Conservation (phyloP, 2,329 filamentous ascomycete genomes). For the Byssochlamys sp. region DNA sequence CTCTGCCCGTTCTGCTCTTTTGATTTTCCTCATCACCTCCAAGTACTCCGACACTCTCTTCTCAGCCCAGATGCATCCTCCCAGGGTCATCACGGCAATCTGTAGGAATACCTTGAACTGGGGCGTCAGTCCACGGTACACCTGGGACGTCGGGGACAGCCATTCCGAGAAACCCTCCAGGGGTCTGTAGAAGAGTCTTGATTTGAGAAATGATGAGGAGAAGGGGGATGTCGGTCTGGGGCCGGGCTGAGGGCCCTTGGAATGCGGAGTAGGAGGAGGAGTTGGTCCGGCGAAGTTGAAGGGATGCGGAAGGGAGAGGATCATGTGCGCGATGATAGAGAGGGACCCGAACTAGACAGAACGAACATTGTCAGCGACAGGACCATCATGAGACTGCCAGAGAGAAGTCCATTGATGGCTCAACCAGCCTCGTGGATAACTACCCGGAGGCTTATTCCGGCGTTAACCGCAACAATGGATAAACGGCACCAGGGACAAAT, state of each 20-base stretch:
- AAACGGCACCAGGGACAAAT: background rate
- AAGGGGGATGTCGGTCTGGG: constrained; percentile 14
- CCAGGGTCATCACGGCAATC: constrained; percentile 38
- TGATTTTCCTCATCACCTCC: constrained; percentile 30
- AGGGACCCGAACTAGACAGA: constrained; percentile 33
- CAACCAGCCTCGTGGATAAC: background rate
- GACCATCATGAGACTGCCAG: background rate
- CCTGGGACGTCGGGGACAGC: constrained; percentile 31
- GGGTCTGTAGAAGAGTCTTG: constrained; percentile 28
- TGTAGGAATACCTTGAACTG: constrained; percentile 44
- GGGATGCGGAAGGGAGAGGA: constrained; percentile 34
- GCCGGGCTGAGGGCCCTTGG: constrained; percentile 10
- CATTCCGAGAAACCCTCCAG: constrained; percentile 42
- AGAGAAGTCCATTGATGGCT: background rate
- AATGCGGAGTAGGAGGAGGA: constrained; percentile 16
- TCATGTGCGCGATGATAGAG: constrained; percentile 38
- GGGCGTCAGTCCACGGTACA: constrained; percentile 40
- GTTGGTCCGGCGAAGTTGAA: constrained; percentile 29
- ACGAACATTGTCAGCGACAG: background rate
- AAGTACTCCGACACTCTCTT: constrained; percentile 37
- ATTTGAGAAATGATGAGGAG: constrained; percentile 21
- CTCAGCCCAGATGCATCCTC: constrained; percentile 42
- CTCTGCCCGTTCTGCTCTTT: constrained; percentile 32
- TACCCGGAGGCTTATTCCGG: background rate
- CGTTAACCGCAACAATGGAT: background rate